Conservation (phyloP, 768 basidiomycete genomes). For the Boletales sp. region DNA sequence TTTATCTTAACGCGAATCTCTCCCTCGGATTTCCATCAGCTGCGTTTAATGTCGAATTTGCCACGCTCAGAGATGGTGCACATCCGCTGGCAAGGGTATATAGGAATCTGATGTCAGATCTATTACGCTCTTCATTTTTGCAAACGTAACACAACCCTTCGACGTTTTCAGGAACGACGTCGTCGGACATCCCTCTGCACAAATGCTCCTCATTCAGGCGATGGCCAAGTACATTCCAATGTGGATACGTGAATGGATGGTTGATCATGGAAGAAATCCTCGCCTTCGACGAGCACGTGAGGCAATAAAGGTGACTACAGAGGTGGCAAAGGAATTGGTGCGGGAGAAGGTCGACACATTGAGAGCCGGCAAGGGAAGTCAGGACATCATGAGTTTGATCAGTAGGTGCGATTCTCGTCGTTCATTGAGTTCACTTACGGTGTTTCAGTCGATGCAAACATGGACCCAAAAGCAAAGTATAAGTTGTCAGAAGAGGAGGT, state of each 20-base stretch:
- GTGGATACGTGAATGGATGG: conserved; percentile 31
- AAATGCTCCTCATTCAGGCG: conserved; percentile 6
- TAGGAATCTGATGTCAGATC: conserved; percentile 5
- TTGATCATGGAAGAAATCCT: conserved; percentile 21
- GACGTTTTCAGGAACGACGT: conserved; percentile 19
- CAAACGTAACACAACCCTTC: neutral
- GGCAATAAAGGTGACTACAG: neutral
- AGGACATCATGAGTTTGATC: conserved; percentile 32
- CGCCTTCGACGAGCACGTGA: conserved; percentile 18
- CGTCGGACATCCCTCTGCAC: conserved; percentile 7
- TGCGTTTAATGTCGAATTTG: conserved; percentile 41
- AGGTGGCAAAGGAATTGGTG: conserved; percentile 15
- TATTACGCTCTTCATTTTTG: neutral
- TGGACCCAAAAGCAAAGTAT: conserved; percentile 21
- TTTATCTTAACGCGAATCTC: too few relatives aligned
- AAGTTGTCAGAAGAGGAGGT: conserved; percentile 19
- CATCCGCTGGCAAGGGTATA: conserved; percentile 9
- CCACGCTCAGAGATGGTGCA: neutral
- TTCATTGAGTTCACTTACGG: neutral
- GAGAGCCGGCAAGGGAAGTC: conserved; percentile 10
- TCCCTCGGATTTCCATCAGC: conserved; percentile 19
- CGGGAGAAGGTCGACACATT: conserved; percentile 14
- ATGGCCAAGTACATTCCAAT: conserved; percentile 13
- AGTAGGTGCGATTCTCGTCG: conserved; percentile 24
- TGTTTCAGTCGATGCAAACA: conserved; percentile 26